Percentiles rank a stretch among this genome's conserved stretches.
These are phyloP conservation scores for Apophysomyces elegans DNA, from an alignment of 371 early-diverging fungal genomes.

Conservation along the genomic window DNA sequence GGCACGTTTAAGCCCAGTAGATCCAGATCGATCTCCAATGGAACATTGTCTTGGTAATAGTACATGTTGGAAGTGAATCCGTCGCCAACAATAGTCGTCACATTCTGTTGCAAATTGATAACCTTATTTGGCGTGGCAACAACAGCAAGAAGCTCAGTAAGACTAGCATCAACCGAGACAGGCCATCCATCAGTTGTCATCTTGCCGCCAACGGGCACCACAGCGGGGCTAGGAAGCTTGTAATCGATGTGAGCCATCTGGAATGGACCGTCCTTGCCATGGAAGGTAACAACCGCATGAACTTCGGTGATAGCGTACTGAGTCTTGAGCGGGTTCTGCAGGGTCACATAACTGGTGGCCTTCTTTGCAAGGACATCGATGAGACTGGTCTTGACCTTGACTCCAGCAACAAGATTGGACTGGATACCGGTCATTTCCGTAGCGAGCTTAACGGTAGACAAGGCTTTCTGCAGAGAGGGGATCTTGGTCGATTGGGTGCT, in stretches of 20 bases:
- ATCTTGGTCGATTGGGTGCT: slow-evolving; percentile 41
- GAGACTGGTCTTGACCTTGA: slow-evolving; percentile 22
- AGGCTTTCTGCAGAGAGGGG: slow-evolving; percentile 46
- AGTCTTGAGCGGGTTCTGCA: slow-evolving; percentile 54
- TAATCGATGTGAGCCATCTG: slow-evolving; percentile 27
- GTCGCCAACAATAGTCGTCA: slow-evolving; percentile 27
- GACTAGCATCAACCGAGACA: slow-evolving; percentile 9
- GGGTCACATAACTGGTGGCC: slow-evolving; percentile 29
- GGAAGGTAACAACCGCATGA: slow-evolving; percentile 23
- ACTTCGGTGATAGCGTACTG: slow-evolving; percentile 38
- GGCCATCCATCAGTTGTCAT: slow-evolving; percentile 16
- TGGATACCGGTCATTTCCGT: slow-evolving; percentile 54
- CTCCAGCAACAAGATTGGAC: slow-evolving; percentile 36
- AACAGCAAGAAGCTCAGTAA: slow-evolving; percentile 9
- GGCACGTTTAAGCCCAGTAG: neutral
- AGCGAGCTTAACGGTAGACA: slow-evolving; percentile 48
- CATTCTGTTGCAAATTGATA: slow-evolving; percentile 29
- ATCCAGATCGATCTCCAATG: slow-evolving; percentile 14
- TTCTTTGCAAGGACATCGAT: slow-evolving; percentile 17
- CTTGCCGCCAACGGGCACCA: slow-evolving; percentile 18
- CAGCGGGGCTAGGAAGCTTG: slow-evolving; percentile 19
- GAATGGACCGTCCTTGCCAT: slow-evolving; percentile 9
- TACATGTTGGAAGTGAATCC: slow-evolving; percentile 27
- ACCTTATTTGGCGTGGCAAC: slow-evolving; percentile 8
- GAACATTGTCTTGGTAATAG: slow-evolving; percentile 38